These are phyloP conservation scores for Thermomyces lanuginosus DNA, from an alignment of 2,329 filamentous ascomycete species.

Conservation along the genomic window DNA sequence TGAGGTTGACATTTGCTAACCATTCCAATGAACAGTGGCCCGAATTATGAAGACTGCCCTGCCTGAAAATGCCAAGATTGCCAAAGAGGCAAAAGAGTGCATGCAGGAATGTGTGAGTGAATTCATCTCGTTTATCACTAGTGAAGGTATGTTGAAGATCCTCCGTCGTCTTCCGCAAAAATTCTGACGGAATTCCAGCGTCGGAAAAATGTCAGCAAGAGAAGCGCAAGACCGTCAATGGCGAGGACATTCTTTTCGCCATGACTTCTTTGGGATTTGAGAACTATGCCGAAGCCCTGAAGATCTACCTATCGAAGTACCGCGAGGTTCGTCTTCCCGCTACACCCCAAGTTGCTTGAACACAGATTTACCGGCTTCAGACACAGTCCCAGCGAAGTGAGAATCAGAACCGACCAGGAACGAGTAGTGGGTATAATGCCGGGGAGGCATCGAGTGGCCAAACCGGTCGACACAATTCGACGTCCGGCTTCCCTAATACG, in stretches of 20 bases:
- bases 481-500: slow-evolving; percentile 17
- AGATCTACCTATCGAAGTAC: slow-evolving; percentile 96
- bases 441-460: slow-evolving; percentile 24
- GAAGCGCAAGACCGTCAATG: slow-evolving; percentile 97
- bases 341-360: slow-evolving; percentile 17
- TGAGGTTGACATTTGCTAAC: slow-evolving; percentile 7
- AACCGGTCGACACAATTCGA: slow-evolving; percentile 17
- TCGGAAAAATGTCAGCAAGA: slow-evolving; percentile 99
- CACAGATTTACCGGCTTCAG: slow-evolving; percentile 42
- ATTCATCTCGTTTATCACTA: slow-evolving; percentile 99
- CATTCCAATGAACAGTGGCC: slow-evolving; percentile 75
- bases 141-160: slow-evolving; percentile 58
- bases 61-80: slow-evolving; percentile 96
- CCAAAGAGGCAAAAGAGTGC: slow-evolving; percentile 97
- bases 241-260: slow-evolving; percentile 94
- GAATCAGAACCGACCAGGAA: slow-evolving; percentile 43
- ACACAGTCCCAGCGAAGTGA: slow-evolving; percentile 62
- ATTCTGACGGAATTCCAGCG: slow-evolving; percentile 37
- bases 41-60: slow-evolving; percentile 98
- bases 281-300: slow-evolving; percentile 94
- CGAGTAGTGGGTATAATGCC: slow-evolving; percentile 31
- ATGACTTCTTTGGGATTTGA: slow-evolving; percentile 99
- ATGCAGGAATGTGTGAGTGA: slow-evolving; percentile 99
- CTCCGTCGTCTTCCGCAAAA: background rate
- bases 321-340: slow-evolving; percentile 60